Base-by-base conservation (phyloP, 768 basidiomycete species). In the Hebeloma cylindrosporum region DNA sequence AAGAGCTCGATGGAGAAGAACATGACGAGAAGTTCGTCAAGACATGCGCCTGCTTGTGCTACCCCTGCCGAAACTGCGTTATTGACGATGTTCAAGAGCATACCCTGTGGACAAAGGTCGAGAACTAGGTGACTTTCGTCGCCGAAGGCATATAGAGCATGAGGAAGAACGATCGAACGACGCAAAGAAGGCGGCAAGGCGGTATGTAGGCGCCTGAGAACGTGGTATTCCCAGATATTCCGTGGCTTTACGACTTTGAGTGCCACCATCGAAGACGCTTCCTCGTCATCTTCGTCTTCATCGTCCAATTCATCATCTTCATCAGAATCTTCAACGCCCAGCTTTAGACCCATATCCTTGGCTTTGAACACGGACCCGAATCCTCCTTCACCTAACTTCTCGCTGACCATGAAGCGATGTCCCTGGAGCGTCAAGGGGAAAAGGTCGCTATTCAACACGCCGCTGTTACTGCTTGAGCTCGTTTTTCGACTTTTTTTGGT, bases 291-390 rank as follows among this genome's bases (percentile, higher is more conserved):
- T 3, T 79, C 75, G 5, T 80, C 79, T 3, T 74, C 73, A 2
- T 75, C 75, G 5, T 72, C 72, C 1, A 65, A 62, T 41, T 67
- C 61, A 14, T 80, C 80, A 7, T 73, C 75, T 16, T 78, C 74
- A 2, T 75, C 75, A 8, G 77, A 73, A 8, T 79, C 80, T 0
- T 65, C 60, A 37, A 65, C 59, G 11, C 43, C 43, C 39, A 42
- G 36, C 50, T 59, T 68, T 21, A 68, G 66, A 5, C 79, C 73
- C 8, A 76, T 65, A 59, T 83, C 77, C 43, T 77, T 75, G 3
- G 88, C 90, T 49, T 85, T 79, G 72, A 95, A 99, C n/a, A 99
- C 96, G 3, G 86, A 79, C 2, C 95, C 96, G 56, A 95, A 99
- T 0, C 94, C 92, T 4, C 96, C 96, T 67, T 99, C 96, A 13